Conservation (phyloP, 176 grass and related monocot species). For the Carex myosuroides region DNA sequence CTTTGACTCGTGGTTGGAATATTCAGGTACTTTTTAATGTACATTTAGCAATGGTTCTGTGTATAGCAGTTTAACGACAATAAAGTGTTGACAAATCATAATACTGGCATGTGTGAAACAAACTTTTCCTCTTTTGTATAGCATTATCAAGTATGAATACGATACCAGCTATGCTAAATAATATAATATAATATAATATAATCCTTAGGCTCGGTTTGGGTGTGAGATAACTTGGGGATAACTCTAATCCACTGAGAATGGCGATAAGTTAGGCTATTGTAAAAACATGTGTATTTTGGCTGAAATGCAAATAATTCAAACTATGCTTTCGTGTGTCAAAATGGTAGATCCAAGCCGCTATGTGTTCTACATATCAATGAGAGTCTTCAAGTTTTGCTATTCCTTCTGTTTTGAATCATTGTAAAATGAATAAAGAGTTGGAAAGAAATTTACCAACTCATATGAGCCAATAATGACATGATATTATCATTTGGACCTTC, state of each 20-base stretch:
- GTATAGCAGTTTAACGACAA: not conserved
- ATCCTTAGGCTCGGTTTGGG: not conserved
- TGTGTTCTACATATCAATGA: too few species aligned
- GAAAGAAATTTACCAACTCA: not conserved
- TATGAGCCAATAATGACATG: not conserved
- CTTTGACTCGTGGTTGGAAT: conserved; percentile 73
- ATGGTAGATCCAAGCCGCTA: too few species aligned
- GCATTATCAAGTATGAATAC: not conserved
- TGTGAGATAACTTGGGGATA: not conserved
- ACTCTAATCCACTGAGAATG: not conserved
- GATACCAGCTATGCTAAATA: not conserved
- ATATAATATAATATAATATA: not conserved
- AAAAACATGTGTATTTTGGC: too few species aligned
- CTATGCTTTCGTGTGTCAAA: too few species aligned
- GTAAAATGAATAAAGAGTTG: not conserved
- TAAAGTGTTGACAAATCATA: not conserved
- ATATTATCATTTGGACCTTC: not conserved
- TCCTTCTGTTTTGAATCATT: not conserved
- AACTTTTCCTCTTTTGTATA: not conserved
- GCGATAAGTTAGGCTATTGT: not conserved
- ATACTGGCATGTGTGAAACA: not conserved
- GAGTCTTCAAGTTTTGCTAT: not conserved
- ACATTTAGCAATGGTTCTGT: not conserved
- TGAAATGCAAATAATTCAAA: too few species aligned
- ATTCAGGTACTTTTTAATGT: conserved; percentile 45